Base-by-base conservation (phyloP, 805 yeast species). In the Nakazawaea ernobii region DNA sequence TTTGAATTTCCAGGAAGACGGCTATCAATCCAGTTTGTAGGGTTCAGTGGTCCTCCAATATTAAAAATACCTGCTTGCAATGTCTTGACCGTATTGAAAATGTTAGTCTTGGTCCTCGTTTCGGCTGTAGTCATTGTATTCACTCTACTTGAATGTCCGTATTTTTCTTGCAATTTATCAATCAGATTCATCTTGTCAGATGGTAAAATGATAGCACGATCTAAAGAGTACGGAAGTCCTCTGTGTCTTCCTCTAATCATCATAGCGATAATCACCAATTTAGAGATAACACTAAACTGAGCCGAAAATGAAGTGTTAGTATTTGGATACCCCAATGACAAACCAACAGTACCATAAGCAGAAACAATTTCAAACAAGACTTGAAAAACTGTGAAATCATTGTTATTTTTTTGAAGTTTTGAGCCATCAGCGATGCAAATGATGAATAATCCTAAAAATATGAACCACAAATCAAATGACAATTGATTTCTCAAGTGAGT, bases 271-370 rank as follows among this genome's bases (percentile, higher is more conserved):
- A 94, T 81, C 2, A 92, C 87, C 39, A 94, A 70, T 59, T 94
- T 94, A 1, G 96, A 85, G 7, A 92, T 57, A 0, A 75, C 73
- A 17, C 77, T 75, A 61, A 92, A 88, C 59, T 84, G 78, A 0
- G 79, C 89, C 14, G 84, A 75, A 42, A 94, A 78, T 1, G 97
- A 87, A 7, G 89, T 71, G 51, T 75, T 69, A 2, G 77, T 69
- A 40, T 68, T 68, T 0, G 95, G 86, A 54, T 82, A 90, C 0
- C 99, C 99, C 46, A 90, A 64, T 4, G 96, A 86, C 51, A 94
- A 66, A 0, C 99, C 99, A 42, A 92, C 98, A 0, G 97, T 91
- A 63, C 98, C 97, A 65, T 94, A 95, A 0, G 98, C 98, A 54
- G 95, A 84, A 6, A 89, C 86, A 51, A 90, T 81, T 59, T 94